These are phyloP conservation scores for Cutaneotrichosporon mucoides DNA, from an alignment of 1,284 basidiomycete species.

Conservation along the genomic window DNA sequence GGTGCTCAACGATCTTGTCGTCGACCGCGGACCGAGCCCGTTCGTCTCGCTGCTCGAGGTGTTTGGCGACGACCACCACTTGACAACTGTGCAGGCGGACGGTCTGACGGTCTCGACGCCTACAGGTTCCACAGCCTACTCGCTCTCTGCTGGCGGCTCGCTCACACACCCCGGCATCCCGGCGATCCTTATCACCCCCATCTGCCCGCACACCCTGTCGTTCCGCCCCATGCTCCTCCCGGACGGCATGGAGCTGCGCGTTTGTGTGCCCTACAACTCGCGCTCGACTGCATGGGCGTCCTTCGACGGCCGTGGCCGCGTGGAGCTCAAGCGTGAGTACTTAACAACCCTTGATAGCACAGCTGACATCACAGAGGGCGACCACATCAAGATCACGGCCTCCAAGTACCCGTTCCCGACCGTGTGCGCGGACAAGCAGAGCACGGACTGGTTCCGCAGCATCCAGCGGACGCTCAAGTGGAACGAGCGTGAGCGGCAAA, in stretches of 20 bases:
- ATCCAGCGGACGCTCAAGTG: conserved; percentile 95
- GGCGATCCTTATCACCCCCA: conserved; percentile 91
- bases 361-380: conserved; percentile 59
- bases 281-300: conserved; percentile 98
- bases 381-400: conserved; percentile 98
- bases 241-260: conserved; percentile 96
- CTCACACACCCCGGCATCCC: conserved; percentile 98
- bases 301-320: conserved; percentile 93
- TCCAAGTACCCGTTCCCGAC: conserved; percentile 99
- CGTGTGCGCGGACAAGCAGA: conserved; percentile 94
- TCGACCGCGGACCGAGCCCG: conserved; percentile 95
- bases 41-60: conserved; percentile 95
- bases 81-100: conserved; percentile 99
- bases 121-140: conserved; percentile 97
- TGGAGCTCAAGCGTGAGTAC: conserved; percentile 71
- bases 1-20: conserved; percentile 95
- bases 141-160: conserved; percentile 95
- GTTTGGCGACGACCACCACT: conserved; percentile 99
- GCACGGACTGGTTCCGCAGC: conserved; percentile 96
- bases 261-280: conserved; percentile 98
- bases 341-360: background rate
- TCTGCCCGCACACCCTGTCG: conserved; percentile 96
- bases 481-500: conserved; percentile 96
- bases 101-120: conserved; percentile 94
- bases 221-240: conserved; percentile 98